A percentile compares a stretch with the other conserved stretches of the same genome.
Evolutionary conservation across 257 asterid genomes (phyloP).

Genomic region (Knoxia roxburghii): DNA sequence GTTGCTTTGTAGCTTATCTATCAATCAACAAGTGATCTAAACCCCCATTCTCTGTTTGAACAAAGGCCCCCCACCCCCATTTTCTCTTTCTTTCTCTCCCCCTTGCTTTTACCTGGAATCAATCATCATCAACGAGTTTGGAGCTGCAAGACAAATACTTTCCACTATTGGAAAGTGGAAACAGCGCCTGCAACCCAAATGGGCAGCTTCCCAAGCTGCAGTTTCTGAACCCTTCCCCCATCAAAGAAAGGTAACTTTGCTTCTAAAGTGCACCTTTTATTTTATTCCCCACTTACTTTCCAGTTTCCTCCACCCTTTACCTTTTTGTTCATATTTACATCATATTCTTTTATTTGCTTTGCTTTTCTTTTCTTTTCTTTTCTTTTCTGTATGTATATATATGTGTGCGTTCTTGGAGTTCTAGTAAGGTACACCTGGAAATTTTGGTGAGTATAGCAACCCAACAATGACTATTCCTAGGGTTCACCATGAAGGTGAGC

Average conservation of each 20-base stretch:
- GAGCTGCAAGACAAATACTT: constrained; percentile 5
- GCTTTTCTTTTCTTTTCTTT: neutral
- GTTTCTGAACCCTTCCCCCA: constrained; percentile 14
- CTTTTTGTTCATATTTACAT: constrained; percentile 8
- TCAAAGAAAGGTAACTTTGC: constrained; percentile 11
- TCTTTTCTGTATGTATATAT: neutral
- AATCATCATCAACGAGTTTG: neutral
- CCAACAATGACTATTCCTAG: neutral
- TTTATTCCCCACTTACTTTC: neutral
- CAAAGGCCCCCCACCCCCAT: neutral
- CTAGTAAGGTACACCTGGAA: neutral
- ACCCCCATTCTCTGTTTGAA: neutral
- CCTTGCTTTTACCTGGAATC: neutral
- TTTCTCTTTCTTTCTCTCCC: neutral
- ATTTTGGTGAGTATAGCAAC: neutral
- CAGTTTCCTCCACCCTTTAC: neutral
- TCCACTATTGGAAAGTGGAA: neutral
- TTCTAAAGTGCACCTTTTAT: neutral
- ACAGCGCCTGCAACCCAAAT: neutral
- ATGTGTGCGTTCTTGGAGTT: neutral
- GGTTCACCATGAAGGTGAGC: no score
- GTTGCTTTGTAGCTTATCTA: neutral
- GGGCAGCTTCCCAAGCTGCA: neutral
- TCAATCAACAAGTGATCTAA: neutral
- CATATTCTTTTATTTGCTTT: no score